These are phyloP conservation scores for Chlamydomonas incerta DNA, from an alignment of 139 green algal genomes.

Conservation along the genomic window DNA sequence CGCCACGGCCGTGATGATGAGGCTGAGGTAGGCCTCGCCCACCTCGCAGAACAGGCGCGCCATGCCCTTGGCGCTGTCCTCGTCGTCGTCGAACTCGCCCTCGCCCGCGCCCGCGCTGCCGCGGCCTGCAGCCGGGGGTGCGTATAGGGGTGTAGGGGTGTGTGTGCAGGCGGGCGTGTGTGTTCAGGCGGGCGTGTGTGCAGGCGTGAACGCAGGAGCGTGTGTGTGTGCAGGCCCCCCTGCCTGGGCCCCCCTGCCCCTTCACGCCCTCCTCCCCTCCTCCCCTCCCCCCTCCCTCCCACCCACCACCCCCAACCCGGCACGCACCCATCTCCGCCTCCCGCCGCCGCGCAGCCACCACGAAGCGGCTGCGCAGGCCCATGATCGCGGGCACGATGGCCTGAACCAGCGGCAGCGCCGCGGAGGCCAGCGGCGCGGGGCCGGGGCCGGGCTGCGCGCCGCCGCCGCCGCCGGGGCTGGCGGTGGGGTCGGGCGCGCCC, in stretches of 20 bases:
- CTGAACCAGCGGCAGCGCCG: constrained; percentile 78
- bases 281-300: neutral
- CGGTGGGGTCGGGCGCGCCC: neutral
- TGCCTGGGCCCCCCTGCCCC: no score
- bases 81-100: constrained; percentile 79
- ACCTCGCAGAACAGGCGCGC: constrained; percentile 94
- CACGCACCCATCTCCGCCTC: constrained; percentile 28
- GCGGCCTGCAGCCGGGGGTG: neutral
- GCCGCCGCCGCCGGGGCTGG: neutral
- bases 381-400: constrained; percentile 84
- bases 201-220: no score
- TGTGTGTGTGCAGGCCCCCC: no score
- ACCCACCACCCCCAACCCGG: neutral
- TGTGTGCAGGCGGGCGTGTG: no score
- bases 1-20: constrained; percentile 68
- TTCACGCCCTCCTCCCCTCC: neutral
- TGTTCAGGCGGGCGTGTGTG: no score
- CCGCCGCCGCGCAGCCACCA: constrained; percentile 48
- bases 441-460: neutral
- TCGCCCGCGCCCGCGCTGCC: constrained; percentile 26
- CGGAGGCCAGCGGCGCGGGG: constrained; percentile 32
- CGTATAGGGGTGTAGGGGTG: no score
- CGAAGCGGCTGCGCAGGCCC: constrained; percentile 81
- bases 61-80: constrained; percentile 91
- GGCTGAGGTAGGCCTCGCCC: constrained; percentile 87